These are phyloP conservation scores for Penicillium sp. DNA, from an alignment of 2,329 filamentous ascomycete species.

Conservation along the genomic window DNA sequence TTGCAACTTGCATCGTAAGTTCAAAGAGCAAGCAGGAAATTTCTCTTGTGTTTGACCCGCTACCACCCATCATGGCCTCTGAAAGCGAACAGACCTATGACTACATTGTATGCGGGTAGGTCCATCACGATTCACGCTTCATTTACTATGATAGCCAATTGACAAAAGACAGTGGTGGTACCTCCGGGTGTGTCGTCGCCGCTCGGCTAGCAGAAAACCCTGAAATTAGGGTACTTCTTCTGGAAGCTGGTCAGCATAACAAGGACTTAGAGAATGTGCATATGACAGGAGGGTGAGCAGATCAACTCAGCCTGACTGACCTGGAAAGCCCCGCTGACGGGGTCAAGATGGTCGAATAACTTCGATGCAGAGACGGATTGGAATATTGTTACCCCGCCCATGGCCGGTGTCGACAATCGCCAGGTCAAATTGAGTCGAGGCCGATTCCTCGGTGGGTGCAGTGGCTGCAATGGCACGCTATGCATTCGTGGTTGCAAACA, in stretches of 20 bases:
- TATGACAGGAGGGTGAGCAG: conserved; percentile 44
- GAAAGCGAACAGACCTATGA: conserved; percentile 22
- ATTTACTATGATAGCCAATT: not conserved
- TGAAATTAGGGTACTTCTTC: conserved; percentile 44
- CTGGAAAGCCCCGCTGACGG: not conserved
- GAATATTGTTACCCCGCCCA: conserved; percentile 46
- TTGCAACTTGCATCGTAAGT: not conserved
- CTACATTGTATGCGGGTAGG: conserved; percentile 36
- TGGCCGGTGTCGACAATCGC: conserved; percentile 42
- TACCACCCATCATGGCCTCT: conserved; percentile 16
- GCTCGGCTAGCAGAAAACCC: conserved; percentile 50
- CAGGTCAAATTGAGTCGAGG: conserved; percentile 48
- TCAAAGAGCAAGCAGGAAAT: not conserved
- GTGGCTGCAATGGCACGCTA: conserved; percentile 48
- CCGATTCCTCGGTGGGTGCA: conserved; percentile 46
- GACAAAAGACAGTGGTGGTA: conserved; percentile 43
- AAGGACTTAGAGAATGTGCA: conserved; percentile 49
- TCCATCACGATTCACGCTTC: not conserved
- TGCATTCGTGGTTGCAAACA: conserved; percentile 47
- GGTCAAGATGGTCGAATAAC: conserved; percentile 42
- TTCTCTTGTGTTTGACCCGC: not conserved
- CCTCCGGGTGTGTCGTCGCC: conserved; percentile 52
- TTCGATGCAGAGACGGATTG: conserved; percentile 48
- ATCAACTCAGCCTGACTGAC: not conserved
- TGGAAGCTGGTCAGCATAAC: conserved; percentile 53